Percentiles rank a stretch among this genome's conserved stretches.
These are phyloP conservation scores for Fusarium papillatum DNA, from an alignment of 2,329 filamentous ascomycete species.

Conservation along the genomic window DNA sequence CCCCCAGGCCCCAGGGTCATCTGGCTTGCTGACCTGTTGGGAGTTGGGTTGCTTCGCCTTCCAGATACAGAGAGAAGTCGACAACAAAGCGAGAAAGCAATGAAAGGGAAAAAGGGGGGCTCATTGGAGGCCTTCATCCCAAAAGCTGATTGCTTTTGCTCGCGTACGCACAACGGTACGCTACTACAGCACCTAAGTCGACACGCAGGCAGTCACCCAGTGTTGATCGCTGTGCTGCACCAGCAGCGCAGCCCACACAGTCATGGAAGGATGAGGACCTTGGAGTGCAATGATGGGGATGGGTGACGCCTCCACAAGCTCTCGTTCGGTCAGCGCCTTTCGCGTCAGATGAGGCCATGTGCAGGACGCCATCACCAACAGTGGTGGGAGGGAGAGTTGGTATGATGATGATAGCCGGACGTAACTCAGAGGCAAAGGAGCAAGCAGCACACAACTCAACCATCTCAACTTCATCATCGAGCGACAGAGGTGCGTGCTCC, in stretches of 20 bases:
- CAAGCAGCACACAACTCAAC: conserved; percentile 12
- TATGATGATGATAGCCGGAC: conserved; percentile 27
- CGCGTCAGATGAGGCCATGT: conserved; percentile 31
- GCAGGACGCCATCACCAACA: conserved; percentile 24
- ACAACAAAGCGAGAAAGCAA: conserved; percentile 13
- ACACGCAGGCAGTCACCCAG: background rate
- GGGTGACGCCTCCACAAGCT: conserved; percentile 8
- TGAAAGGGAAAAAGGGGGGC: conserved; percentile 1
- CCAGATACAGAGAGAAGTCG: conserved; percentile 16
- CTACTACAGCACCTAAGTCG: background rate
- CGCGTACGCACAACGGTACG: background rate
- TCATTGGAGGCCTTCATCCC: background rate
- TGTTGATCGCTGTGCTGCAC: conserved; percentile 18
- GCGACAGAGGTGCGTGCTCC: background rate
- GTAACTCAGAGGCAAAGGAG: conserved; percentile 16
- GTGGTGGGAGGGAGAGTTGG: background rate
- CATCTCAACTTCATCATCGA: conserved; percentile 11
- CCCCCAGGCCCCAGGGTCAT: conserved; percentile 9
- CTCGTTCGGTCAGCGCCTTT: conserved; percentile 15
- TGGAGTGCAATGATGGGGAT: background rate
- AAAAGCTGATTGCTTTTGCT: conserved; percentile 1
- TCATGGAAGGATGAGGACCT: background rate
- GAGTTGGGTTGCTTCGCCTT: conserved; percentile 17
- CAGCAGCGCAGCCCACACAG: background rate
- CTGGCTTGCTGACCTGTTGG: background rate